A percentile compares a stretch with the other conserved stretches of the same genome.
Evolutionary conservation across 495 filamentous ascomycete species (phyloP).

Genomic region (Neurospora sp.): DNA sequence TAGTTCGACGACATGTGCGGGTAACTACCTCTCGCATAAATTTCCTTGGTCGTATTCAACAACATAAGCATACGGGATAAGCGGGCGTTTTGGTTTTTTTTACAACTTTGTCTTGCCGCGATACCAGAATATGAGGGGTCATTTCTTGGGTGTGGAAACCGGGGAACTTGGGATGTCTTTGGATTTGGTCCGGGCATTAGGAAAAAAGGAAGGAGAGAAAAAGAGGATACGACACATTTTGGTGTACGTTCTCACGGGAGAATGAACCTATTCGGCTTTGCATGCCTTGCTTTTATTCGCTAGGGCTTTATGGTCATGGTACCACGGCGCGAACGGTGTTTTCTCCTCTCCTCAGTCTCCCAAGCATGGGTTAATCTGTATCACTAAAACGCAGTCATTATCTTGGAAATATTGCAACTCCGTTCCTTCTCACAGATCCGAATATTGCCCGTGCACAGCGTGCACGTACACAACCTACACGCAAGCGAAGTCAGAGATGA

Average conservation of each 20-base stretch:
- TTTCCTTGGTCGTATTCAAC: not conserved
- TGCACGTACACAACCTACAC: not conserved
- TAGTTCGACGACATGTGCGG: not conserved
- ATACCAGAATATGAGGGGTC: not conserved
- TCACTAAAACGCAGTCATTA: not conserved
- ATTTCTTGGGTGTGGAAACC: not conserved
- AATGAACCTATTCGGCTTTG: not conserved
- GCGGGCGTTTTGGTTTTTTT: not conserved
- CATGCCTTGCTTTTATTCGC: not conserved
- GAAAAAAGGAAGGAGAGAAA: not conserved
- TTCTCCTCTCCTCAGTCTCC: not conserved
- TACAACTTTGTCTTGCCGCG: not conserved
- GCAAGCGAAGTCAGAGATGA: not conserved
- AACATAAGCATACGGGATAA: not conserved
- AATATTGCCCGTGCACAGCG: not conserved
- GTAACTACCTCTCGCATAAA: not conserved
- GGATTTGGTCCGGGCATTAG: not conserved
- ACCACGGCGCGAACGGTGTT: not conserved
- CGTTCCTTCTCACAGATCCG: not conserved
- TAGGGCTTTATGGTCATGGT: not conserved
- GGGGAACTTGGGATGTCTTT: not conserved
- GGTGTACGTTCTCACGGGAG: not conserved
- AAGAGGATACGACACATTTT: not conserved
- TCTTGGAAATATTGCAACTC: not conserved
- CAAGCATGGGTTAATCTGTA: not conserved